Base-by-base conservation (phyloP, 805 yeast species). In the Cyberlindnera americana region DNA sequence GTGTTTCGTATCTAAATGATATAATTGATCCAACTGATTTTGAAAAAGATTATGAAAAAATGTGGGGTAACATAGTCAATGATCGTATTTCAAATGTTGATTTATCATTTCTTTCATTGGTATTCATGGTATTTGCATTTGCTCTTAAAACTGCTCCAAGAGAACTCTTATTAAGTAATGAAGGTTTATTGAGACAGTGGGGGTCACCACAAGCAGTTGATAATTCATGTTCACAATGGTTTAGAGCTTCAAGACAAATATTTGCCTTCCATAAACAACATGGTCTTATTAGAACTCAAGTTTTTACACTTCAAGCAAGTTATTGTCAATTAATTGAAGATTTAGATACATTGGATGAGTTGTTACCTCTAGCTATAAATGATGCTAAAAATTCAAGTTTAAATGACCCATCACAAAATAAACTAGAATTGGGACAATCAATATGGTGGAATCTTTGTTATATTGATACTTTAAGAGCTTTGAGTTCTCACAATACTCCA, bases 211-310 rank as follows among this genome's bases (percentile, higher is more conserved):
- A 37, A 15, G 12, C 27, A 18, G n/a, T 44, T 4, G 32, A 29
- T 3, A 9, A 7, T 5, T 19, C 36, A 10, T 38, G 46, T 19
- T 6, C 17, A 17, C 32, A 9, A 3, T 49, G 50, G 53, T 50
- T 50, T 25, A 29, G 37, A 25, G 46, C 52, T 3, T 33, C 56
- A 13, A 37, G 48, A 29, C 50, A 50, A 28, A 44, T 46, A 5
- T 12, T 46, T 26, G 39, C 48, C 2, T 44, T 47, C 26, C 24
- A 40, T 21, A 42, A 33, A 18, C 34, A 35, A 18, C 32, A 23
- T 5, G 30, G 35, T 5, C 7, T 47, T 6, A 3, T 35, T 6
- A 38, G 42, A 29, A 17, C 19, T 7, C 50, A 44, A 21, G 19
- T 36, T 0, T 40, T 43, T 21, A 24, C 38, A 5, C 28, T 46